Conservation (phyloP, 2,329 filamentous ascomycete genomes). For the Aspergillus neoniger region DNA sequence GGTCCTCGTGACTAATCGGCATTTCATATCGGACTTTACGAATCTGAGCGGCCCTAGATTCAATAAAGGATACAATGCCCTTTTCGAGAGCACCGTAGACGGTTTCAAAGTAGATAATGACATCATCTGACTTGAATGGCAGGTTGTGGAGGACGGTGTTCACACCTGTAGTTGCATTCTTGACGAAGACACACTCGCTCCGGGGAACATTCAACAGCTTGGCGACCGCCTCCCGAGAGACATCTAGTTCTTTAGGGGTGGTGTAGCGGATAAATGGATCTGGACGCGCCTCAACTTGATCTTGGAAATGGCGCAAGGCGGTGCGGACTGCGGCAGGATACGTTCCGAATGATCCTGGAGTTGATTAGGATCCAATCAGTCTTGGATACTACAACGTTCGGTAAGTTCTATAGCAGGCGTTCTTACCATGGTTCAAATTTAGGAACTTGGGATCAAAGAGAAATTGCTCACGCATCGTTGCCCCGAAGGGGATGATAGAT, state of each 20-base stretch:
- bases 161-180: slow-evolving; percentile 71
- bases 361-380: too few species aligned
- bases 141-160: slow-evolving; percentile 79
- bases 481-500: slow-evolving; percentile 49
- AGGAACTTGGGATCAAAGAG: slow-evolving; percentile 65
- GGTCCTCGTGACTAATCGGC: slow-evolving; percentile 68
- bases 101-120: slow-evolving; percentile 73
- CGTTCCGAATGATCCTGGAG: slow-evolving; percentile 70
- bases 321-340: slow-evolving; percentile 52
- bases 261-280: slow-evolving; percentile 64
- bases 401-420: background rate
- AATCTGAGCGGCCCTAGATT: slow-evolving; percentile 58
- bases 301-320: too few species aligned
- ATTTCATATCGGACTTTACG: slow-evolving; percentile 64
- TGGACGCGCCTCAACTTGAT: too few species aligned
- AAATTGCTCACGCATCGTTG: slow-evolving; percentile 64
- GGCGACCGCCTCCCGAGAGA: slow-evolving; percentile 66
- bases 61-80: slow-evolving; percentile 70
- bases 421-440: slow-evolving; percentile 76
- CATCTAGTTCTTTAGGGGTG: slow-evolving; percentile 58
- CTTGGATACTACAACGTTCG: background rate
- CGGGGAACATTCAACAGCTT: slow-evolving; percentile 65
- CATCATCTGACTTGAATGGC: slow-evolving; percentile 67
- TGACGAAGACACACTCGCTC: slow-evolving; percentile 72
- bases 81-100: slow-evolving; percentile 79